These are phyloP conservation scores for Chenopodium album DNA, from an alignment of 148 eudicot species.

Conservation along the genomic window DNA sequence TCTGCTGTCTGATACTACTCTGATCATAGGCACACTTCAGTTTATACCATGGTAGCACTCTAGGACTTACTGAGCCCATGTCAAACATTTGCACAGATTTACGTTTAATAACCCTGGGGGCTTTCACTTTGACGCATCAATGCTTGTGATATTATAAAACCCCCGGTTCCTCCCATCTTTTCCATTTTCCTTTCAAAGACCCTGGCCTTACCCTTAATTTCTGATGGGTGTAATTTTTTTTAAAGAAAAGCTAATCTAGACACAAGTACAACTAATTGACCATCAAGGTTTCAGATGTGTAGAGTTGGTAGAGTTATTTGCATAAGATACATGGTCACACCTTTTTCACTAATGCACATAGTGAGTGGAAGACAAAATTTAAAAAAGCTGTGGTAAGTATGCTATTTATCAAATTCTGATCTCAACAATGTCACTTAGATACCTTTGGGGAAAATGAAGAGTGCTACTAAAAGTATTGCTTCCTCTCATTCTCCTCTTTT, in stretches of 20 bases:
- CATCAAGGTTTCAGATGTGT: not conserved
- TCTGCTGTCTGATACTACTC: too few relatives aligned
- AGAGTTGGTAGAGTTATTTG: not conserved
- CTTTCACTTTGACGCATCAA: too few relatives aligned
- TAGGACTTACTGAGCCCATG: not conserved
- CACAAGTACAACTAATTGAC: not conserved
- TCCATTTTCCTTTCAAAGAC: not conserved
- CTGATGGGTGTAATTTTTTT: not conserved
- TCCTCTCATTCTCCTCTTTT: not conserved
- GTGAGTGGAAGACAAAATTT: not conserved
- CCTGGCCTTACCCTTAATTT: not conserved
- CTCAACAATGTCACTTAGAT: not conserved
- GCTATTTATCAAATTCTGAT: not conserved
- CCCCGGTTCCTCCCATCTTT: not conserved
- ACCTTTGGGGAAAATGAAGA: not conserved
- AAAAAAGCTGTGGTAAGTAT: not conserved
- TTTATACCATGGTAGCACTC: not conserved
- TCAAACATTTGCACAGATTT: not conserved
- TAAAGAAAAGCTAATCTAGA: not conserved
- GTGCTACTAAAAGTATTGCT: not conserved
- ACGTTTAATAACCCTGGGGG: too few relatives aligned
- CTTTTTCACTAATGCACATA: not conserved
- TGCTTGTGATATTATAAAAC: too few relatives aligned
- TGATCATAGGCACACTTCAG: not conserved
- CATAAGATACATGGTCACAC: not conserved